phyloP scores from a whole-genome alignment of 495 filamentous ascomycete genomes.

The Neurospora sp. region DNA sequence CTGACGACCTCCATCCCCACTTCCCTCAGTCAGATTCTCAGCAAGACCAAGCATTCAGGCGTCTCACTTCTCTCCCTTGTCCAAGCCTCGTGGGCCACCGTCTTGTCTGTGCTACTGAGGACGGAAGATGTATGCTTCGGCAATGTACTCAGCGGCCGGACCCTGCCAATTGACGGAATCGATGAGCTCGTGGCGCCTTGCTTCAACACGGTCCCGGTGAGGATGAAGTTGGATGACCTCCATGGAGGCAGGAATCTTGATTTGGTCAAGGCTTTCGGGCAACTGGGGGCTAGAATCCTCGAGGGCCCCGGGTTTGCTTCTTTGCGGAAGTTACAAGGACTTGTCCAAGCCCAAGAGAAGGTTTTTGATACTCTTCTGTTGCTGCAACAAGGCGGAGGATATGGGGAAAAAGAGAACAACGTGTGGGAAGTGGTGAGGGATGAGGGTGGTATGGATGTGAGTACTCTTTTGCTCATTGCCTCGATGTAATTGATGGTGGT shows the following conservation, averaged over 20 bases:
- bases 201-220: slow-evolving; percentile 81
- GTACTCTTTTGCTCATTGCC: slow-evolving; percentile 7
- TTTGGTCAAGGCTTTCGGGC: slow-evolving; percentile 43
- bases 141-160: slow-evolving; percentile 66
- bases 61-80: slow-evolving; percentile 52
- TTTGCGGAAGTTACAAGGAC: background rate
- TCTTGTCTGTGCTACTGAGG: slow-evolving; percentile 42
- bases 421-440: slow-evolving; percentile 62
- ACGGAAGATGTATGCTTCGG: slow-evolving; percentile 69
- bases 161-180: slow-evolving; percentile 50
- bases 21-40: slow-evolving; percentile 36
- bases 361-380: slow-evolving; percentile 72
- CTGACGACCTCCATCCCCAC: background rate
- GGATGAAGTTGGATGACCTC: slow-evolving; percentile 38
- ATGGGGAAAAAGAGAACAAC: background rate
- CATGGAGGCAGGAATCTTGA: slow-evolving; percentile 34
- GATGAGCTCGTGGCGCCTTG: slow-evolving; percentile 70
- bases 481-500: too few species aligned
- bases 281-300: background rate
- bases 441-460: slow-evolving; percentile 63
- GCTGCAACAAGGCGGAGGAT: slow-evolving; percentile 43
- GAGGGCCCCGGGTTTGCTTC: background rate
- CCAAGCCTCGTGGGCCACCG: slow-evolving; percentile 58
- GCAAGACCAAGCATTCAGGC: slow-evolving; percentile 37
- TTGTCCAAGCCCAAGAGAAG: background rate